Base-by-base conservation (phyloP, 148 eudicot species). In the Nepenthes gracilis region DNA sequence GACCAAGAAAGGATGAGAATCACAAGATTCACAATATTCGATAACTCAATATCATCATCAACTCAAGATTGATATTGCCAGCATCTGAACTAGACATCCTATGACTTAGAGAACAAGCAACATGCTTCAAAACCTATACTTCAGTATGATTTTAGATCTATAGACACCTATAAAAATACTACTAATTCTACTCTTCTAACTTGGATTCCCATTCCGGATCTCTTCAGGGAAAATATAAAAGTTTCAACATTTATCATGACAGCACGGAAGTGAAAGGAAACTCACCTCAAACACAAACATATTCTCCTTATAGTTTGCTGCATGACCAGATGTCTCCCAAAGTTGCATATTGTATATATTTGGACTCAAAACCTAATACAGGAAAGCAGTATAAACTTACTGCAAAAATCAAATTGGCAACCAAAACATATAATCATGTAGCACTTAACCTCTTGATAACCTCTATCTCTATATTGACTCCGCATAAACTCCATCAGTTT, bases 261-360 rank as follows among this genome's bases (percentile, higher is more conserved):
- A 38, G 48, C 49, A 54, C 9, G 47, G 33, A 47, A 57, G 23
- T 36, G 33, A 1, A 1, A 33, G 11, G 15, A 11, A 49, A 49
- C 79, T 64, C 56, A 93, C 99, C 85, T 94, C 92, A 74, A 94
- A 81, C 13, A 89, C 81, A 75, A 94, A 94, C 99, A 94, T 94
- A 65, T 94, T 94, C 77, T 94, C 97, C 77, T 78, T 86, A 67
- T 94, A 94, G 59, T 94, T 89, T 60, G 92, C 97, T 58, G 99
- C 95, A 74, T 94, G 99, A 37, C 99, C 99, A 57, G 99, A 94
- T 38, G 92, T 84, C 68, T 89, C 95, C 99, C 99, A 94, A 23
- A 94, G 89, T 69, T 89, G 84, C 99, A 94, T 94, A 64, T 94
- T 94, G 70, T 78, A 94, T 64, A 93, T 84, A 74, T 93, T 93